Evolutionary conservation across 805 yeast genomes (phyloP).

Genomic region (Kodamaea leandrae): DNA sequence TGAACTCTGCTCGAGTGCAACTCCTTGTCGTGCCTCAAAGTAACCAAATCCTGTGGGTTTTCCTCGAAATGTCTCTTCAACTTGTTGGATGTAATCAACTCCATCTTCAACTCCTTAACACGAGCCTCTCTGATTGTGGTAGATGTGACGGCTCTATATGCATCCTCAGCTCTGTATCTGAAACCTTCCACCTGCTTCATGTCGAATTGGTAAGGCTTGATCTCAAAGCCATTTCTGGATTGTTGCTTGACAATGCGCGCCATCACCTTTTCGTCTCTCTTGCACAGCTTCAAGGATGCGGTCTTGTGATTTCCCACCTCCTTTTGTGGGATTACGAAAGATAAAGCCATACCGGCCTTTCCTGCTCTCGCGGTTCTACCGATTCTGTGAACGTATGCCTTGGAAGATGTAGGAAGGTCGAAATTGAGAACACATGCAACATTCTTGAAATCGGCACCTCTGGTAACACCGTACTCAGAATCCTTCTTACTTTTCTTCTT

Average conservation of each 20-base stretch:
- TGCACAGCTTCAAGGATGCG: conserved; percentile 67
- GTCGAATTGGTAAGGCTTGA: conserved; percentile 88
- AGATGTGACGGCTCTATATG: conserved; percentile 90
- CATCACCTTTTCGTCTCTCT: conserved; percentile 83
- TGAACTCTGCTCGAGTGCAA: conserved; percentile 80
- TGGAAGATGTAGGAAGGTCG: conserved; percentile 87
- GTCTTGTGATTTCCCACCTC: conserved; percentile 88
- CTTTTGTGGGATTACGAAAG: conserved; percentile 81
- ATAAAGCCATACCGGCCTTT: conserved; percentile 88
- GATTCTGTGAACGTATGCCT: conserved; percentile 86
- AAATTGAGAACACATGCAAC: conserved; percentile 96
- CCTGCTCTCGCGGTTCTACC: conserved; percentile 99
- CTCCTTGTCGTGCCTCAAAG: conserved; percentile 89
- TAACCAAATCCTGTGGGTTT: conserved; percentile 88
- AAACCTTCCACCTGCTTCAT: conserved; percentile 91
- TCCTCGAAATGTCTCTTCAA: conserved; percentile 94
- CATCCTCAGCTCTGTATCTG: conserved; percentile 95
- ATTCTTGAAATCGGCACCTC: conserved; percentile 95
- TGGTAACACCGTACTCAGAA: conserved; percentile 86
- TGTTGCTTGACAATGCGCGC: conserved; percentile 76
- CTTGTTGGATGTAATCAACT: conserved; percentile 82
- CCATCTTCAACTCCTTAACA: conserved; percentile 81
- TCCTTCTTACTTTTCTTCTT: conserved; percentile 44
- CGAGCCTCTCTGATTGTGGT: conserved; percentile 92
- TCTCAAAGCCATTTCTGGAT: conserved; percentile 63